Base-by-base conservation (phyloP, 176 grass and related monocot species). In the Phoenix roebelenii region DNA sequence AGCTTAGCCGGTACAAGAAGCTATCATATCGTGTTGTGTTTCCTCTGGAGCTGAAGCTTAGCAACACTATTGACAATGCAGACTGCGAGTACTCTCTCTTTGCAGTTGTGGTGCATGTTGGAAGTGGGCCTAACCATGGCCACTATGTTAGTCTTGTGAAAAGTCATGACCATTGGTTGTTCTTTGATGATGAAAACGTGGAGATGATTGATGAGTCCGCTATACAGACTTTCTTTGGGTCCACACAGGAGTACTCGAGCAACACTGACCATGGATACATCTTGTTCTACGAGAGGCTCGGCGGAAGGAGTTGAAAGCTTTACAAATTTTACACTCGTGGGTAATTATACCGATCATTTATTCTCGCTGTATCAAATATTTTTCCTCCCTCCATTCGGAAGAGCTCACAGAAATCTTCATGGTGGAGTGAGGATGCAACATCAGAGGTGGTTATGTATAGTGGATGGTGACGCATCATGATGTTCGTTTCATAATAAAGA, bases 181-280 rank as follows among this genome's bases (percentile, higher is more conserved):
- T 85, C 72, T 98, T 98, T 10, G 93, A 98, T 22, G 93, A 98
- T 17, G 93, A 98, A 83, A 89, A 85, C 9, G 87, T 85, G 1
- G 93, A 98, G 70, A 98, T 98, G 81, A 86, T 98, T 22, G 93
- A 98, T 61, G 93, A 98, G 69, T 88, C 82, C 5, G 89, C 69
- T 50, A 69, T 98, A 65, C 84, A 85, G 67, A 92, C 87, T 48
- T 88, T 92, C 65, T 98, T 88, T 50, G 93, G 93, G 52, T 98
- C 93, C 44, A 83, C 87, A 7, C 93, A 98, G 20, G 93, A 98
- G 70, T 98, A 88, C 59, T 80, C 93, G 15, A 88, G 93, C 73
- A 98, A 98, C 77, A 92, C 93, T 3, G 93, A 98, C 65, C 87
- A 98, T 78, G 93, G 93, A 3, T 98, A 98, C 70, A 98, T 98